Evolutionary conservation across 345 rosid species (phyloP).

Genomic region (Combretum micranthum): DNA sequence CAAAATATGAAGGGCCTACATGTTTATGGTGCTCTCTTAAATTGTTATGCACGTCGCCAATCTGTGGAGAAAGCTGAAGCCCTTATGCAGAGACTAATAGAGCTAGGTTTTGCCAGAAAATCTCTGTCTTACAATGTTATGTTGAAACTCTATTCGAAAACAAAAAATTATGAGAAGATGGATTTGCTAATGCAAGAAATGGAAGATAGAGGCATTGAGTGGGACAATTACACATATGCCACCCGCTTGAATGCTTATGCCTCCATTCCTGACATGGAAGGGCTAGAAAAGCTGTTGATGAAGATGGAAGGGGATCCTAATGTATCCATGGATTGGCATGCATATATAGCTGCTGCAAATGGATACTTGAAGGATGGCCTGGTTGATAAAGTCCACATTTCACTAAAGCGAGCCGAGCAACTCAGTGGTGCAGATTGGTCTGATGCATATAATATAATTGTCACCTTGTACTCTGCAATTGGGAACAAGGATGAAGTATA

Average conservation of each 20-base stretch:
- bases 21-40: slow-evolving; percentile 32
- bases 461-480: slow-evolving; percentile 38
- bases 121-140: slow-evolving; percentile 34
- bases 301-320: slow-evolving; percentile 36
- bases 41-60: slow-evolving; percentile 23
- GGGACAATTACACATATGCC: slow-evolving; percentile 28
- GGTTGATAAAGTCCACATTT: slow-evolving; percentile 27
- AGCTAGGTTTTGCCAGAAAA: slow-evolving; percentile 13
- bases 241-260: slow-evolving; percentile 48
- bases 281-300: slow-evolving; percentile 44
- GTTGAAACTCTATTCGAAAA: slow-evolving; percentile 40
- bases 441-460: slow-evolving; percentile 29
- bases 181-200: slow-evolving; percentile 46
- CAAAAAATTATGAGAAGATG: slow-evolving; percentile 27
- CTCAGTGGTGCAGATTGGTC: slow-evolving; percentile 10
- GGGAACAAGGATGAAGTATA: slow-evolving; percentile 40
- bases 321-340: slow-evolving; percentile 34
- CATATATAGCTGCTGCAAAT: slow-evolving; percentile 33
- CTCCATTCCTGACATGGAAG: slow-evolving; percentile 30
- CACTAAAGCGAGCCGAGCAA: slow-evolving; percentile 42
- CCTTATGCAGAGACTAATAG: slow-evolving; percentile 25
- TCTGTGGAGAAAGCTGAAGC: slow-evolving; percentile 35
- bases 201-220: slow-evolving; percentile 32
- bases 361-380: slow-evolving; percentile 43
- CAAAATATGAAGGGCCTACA: slow-evolving; percentile 3